phyloP scores from a whole-genome alignment of 768 basidiomycete genomes.

The Lactarius trivialis region DNA sequence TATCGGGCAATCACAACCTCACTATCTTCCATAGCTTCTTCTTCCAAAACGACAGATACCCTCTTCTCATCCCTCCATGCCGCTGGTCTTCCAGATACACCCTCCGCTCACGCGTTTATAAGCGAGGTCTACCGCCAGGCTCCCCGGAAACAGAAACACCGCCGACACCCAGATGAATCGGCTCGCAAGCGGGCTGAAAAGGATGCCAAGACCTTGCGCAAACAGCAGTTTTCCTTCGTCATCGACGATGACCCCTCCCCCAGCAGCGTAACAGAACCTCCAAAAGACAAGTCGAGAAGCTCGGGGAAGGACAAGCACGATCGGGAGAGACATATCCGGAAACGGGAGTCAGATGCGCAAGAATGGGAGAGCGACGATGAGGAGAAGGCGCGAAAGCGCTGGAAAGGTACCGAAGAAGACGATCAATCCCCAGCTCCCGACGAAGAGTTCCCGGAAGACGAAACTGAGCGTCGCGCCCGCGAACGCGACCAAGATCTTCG shows the following conservation, averaged over 20 bases:
- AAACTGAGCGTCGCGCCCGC: constrained; percentile 59
- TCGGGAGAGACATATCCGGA: constrained; percentile 61
- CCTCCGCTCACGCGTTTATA: constrained; percentile 76
- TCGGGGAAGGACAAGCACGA: constrained; percentile 45
- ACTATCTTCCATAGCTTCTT: constrained; percentile 49
- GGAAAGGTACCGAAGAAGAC: constrained; percentile 43
- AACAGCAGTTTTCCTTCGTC: constrained; percentile 73
- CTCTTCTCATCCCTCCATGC: constrained; percentile 70
- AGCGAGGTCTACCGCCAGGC: constrained; percentile 67
- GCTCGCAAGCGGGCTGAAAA: constrained; percentile 66
- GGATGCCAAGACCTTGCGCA: constrained; percentile 59
- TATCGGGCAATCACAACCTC: constrained; percentile 7
- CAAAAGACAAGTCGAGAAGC: constrained; percentile 30
- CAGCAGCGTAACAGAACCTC: constrained; percentile 34
- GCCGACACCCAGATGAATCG: constrained; percentile 37
- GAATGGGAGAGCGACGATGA: constrained; percentile 94
- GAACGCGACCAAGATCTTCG: constrained; percentile 72
- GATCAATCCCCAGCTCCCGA: constrained; percentile 29
- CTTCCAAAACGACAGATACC: constrained; percentile 72
- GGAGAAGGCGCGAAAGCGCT: constrained; percentile 62
- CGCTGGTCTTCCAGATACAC: constrained; percentile 74
- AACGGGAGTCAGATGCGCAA: constrained; percentile 72
- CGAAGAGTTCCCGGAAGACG: constrained; percentile 57
- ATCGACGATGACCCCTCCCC: constrained; percentile 66
- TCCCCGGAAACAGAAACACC: constrained; percentile 74